Percentiles rank a stretch among this genome's conserved stretches.
These are phyloP conservation scores for Lepraria neglecta DNA, from an alignment of 495 filamentous ascomycete species.

Conservation along the genomic window DNA sequence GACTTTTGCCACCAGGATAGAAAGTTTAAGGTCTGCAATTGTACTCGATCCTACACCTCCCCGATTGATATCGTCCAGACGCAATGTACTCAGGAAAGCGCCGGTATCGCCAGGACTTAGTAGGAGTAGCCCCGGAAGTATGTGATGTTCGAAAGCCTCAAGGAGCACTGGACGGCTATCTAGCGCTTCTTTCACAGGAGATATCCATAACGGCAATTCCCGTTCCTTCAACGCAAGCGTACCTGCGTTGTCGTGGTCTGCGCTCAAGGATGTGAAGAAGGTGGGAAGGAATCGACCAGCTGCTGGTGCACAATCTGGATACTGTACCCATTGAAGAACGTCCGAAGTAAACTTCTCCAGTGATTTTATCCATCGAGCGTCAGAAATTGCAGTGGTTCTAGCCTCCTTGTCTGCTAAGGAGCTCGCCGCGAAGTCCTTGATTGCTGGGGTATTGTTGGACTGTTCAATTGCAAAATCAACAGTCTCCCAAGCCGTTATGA, in stretches of 20 bases:
- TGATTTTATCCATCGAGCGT: background rate
- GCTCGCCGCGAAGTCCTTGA: background rate
- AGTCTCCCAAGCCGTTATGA: conserved; percentile 38
- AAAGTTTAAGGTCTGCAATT: conserved; percentile 46
- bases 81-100: conserved; percentile 47
- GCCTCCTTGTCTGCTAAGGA: background rate
- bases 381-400: background rate
- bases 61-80: conserved; percentile 33
- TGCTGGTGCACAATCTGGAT: conserved; percentile 56
- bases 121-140: conserved; percentile 67
- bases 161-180: conserved; percentile 47
- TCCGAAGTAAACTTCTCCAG: conserved; percentile 36
- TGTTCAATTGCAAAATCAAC: background rate
- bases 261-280: conserved; percentile 41
- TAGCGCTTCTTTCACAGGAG: conserved; percentile 34
- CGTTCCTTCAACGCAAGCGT: background rate
- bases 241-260: background rate
- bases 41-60: conserved; percentile 39
- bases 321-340: conserved; percentile 55
- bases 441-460: background rate
- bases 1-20: conserved; percentile 56
- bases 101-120: conserved; percentile 48
- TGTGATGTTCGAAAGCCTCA: conserved; percentile 61
- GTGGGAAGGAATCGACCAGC: conserved; percentile 59
- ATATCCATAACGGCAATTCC: conserved; percentile 20